Base-by-base conservation (phyloP, 1,284 basidiomycete species). In the Tilletia horrida region DNA sequence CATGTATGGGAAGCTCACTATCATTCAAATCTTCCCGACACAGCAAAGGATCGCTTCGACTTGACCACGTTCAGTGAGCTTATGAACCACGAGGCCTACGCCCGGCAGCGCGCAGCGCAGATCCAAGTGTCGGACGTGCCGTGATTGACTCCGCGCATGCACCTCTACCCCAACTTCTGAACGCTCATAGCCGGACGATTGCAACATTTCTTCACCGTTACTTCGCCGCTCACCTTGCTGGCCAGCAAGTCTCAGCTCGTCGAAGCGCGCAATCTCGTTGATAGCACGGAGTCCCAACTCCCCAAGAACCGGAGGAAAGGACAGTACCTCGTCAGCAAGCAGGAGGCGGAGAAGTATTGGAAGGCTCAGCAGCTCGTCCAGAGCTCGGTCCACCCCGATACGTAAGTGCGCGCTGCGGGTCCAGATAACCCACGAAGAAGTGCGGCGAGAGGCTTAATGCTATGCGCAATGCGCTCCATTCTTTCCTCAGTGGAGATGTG, bases 221-320 rank as follows among this genome's bases (percentile, higher is more conserved):
- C 85, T 0, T 85, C 85, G 1, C 85, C 85, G 0, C 75, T 86
- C 18, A 86, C 85, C 4, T 82, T 86, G 25, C 79, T 86, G 57
- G 84, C 84, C 0, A 83, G 83, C 4, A 73, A 62, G 14, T 57
- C 65, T 0, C 67, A 73, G 61, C 71, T 77, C 42, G 67, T 70
- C 14, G 42, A 62, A 9, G 74, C 74, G 0, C 69, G 71, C 40
- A 66, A 73, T 18, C 48, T 70, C 7, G 75, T 77, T 7, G n/a
- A 57, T 23, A 18, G 52, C 2, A 68, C 66, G 64, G 75, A 77
- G 43, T 27, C 69, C 4, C 50, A 66, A 18, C 71, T 76, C 42
- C 70, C 72, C 50, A 21, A 27, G 27, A 27, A 52, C 73, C 66
- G 67, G 65, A 3, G 62, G 31, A 16, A 67, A 66, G n/a, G 68